Evolutionary conservation across 106 monocot genomes (phyloP).

Genomic region (Dactylorhiza incarnata): DNA sequence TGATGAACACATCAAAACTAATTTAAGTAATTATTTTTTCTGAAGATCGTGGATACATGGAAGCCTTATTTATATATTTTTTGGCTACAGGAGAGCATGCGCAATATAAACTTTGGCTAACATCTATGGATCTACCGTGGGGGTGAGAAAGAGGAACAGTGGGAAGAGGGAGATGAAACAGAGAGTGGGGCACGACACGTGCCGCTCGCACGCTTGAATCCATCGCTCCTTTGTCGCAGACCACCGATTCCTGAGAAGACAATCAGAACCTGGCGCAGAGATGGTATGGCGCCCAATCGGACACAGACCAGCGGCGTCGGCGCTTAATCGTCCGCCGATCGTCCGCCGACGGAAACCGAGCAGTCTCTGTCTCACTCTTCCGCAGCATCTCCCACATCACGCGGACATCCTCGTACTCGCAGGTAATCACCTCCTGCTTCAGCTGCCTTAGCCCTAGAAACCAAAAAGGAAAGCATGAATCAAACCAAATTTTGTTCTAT

Average conservation of each 20-base stretch:
- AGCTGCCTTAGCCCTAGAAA: slow-evolving; percentile 16
- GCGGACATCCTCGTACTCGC: slow-evolving; percentile 41
- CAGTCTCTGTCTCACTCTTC: slow-evolving; percentile 1
- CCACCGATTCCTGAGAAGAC: neutral
- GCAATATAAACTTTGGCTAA: too few relatives aligned
- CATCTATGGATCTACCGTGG: too few relatives aligned
- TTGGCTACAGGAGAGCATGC: too few relatives aligned
- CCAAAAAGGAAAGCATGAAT: neutral
- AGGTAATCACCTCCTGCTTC: slow-evolving; percentile 32
- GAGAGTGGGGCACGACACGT: neutral
- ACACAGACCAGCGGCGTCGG: neutral
- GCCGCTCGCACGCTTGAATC: too few relatives aligned
- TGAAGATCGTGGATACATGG: too few relatives aligned
- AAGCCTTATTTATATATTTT: too few relatives aligned
- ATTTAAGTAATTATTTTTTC: too few relatives aligned
- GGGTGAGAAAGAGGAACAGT: neutral
- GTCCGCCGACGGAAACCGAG: neutral
- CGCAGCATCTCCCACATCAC: slow-evolving; percentile 46
- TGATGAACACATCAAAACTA: too few relatives aligned
- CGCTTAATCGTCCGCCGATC: neutral
- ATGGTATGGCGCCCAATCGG: slow-evolving; percentile 3
- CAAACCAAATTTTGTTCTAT: neutral
- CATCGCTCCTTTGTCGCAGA: neutral
- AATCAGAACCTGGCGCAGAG: slow-evolving; percentile 7
- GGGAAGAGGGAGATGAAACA: neutral